Base-by-base conservation (phyloP, 139 green algal genomes). In the Chlorella vulgaris region DNA sequence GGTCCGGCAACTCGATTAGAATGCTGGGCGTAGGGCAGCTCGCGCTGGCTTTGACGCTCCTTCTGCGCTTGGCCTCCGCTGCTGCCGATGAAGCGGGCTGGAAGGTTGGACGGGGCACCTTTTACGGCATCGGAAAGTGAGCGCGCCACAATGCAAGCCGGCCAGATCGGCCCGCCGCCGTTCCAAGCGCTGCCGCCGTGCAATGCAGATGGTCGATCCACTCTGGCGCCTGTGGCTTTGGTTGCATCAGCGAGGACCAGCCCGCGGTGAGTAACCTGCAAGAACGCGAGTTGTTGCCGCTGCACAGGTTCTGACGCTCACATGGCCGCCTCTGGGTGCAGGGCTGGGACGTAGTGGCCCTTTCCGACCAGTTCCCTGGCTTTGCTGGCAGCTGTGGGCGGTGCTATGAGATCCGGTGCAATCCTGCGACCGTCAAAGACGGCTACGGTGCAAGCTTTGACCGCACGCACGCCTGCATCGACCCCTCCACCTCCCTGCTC, bases 401-500 rank as follows among this genome's bases (percentile, higher is more conserved):
- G 26, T 86, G 82, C 63, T 86, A 63, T 31, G 74, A 86, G 63
- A 39, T 86, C 28, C 40, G 39, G 8, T 86, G 82, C 82, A 50
- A 39, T 18, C 60, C 60, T 33, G 65, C 35, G 1, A 7, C 22
- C 13, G 38, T 86, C 7, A 78, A 62, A 4, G 75, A 86, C 24
- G 81, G 81, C 7, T 86, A 86, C n/a, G 82, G 82, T 28, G 35
- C 39, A 22, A 29, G 28, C 40, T 55, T 80, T 38, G 74, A 76
- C 24, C 74, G 82, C 31, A 76, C 63, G 24, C 33, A 22, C 10
- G 74, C 40, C 22, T 86, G 82, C 65, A 53, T 47, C 39, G 38
- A 86, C 58, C 2, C 74, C 15, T 7, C 2, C 6, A 65, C 67
- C 18, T 76, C 82, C 22, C 39, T 86, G 31, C 69, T 86, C 4